Evolutionary conservation across 768 basidiomycete genomes (phyloP).

Genomic region (Psilocybe sp.): DNA sequence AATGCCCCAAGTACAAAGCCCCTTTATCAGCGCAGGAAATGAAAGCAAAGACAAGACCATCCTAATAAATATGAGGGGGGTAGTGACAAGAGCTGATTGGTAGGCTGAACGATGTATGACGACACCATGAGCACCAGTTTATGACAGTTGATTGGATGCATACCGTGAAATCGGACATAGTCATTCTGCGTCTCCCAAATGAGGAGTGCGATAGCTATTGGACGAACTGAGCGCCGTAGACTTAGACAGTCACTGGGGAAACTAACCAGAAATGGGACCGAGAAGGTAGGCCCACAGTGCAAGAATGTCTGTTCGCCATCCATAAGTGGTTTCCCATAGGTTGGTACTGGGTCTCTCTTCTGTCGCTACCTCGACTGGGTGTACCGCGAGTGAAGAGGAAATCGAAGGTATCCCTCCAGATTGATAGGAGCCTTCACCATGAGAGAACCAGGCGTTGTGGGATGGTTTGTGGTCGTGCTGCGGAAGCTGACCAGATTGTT

Average conservation of each 20-base stretch:
- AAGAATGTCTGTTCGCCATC: conserved; percentile 63
- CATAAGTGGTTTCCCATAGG: conserved; percentile 70
- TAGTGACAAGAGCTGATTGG: conserved; percentile 71
- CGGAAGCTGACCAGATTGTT: conserved; percentile 14
- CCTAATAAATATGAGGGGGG: conserved; percentile 56
- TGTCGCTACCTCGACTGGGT: conserved; percentile 37
- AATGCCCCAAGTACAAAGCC: conserved; percentile 43
- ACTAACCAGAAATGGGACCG: conserved; percentile 71
- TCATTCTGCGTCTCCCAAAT: conserved; percentile 59
- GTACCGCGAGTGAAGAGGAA: conserved; percentile 38
- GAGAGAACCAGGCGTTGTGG: neutral
- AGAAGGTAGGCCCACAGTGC: conserved; percentile 64
- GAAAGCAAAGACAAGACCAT: conserved; percentile 53
- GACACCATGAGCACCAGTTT: neutral
- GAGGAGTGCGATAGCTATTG: conserved; percentile 52
- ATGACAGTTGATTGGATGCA: neutral
- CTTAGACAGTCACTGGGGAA: neutral
- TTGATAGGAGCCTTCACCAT: conserved; percentile 55
- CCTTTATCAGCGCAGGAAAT: conserved; percentile 40
- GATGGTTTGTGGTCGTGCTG: neutral
- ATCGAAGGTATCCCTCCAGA: conserved; percentile 65
- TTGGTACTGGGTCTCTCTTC: conserved; percentile 25
- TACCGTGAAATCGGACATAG: conserved; percentile 15
- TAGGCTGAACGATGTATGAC: conserved; percentile 62
- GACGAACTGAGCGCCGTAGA: neutral